Percentiles rank a stretch among this genome's conserved stretches.
phyloP scores from a whole-genome alignment of 2,329 filamentous ascomycete species.

The Didymosphaeria variabile region DNA sequence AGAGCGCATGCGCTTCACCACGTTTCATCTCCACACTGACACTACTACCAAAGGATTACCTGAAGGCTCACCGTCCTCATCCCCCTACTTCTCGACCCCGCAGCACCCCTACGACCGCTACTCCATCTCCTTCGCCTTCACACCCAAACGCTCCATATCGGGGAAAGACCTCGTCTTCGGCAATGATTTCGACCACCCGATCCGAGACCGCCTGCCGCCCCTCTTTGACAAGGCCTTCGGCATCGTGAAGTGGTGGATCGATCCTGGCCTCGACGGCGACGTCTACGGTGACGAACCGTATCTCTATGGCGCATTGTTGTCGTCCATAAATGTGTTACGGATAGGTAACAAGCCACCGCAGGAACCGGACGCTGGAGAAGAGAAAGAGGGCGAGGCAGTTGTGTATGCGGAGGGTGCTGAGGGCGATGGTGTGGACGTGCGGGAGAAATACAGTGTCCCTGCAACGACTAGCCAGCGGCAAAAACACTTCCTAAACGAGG shows the following conservation, averaged over 20 bases:
- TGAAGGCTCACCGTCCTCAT: constrained; percentile 70
- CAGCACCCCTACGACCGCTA: constrained; percentile 82
- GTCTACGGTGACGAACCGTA: constrained; percentile 87
- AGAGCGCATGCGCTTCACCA: neutral
- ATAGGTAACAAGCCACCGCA: constrained; percentile 64
- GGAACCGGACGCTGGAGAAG: constrained; percentile 60
- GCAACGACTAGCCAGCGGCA: constrained; percentile 58
- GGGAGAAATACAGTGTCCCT: constrained; percentile 54
- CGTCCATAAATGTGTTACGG: constrained; percentile 79
- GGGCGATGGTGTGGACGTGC: constrained; percentile 53
- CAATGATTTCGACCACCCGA: constrained; percentile 93
- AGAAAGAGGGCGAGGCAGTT: constrained; percentile 70
- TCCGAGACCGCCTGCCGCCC: constrained; percentile 83
- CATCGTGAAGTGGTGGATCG: constrained; percentile 88
- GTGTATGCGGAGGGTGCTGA: constrained; percentile 63
- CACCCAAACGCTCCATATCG: constrained; percentile 71
- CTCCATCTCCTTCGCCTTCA: constrained; percentile 81
- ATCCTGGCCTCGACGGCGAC: constrained; percentile 90
- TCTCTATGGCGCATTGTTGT: constrained; percentile 82
- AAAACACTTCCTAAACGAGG: constrained; percentile 68
- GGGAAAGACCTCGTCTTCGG: constrained; percentile 85
- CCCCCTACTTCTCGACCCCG: constrained; percentile 78
- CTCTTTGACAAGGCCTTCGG: constrained; percentile 86
- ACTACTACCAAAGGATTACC: constrained; percentile 70
- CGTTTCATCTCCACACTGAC: constrained; percentile 8